Percentiles rank a stretch among this genome's conserved stretches.
phyloP scores from a whole-genome alignment of 2,329 filamentous ascomycete genomes.

The Diaporthe vaccinii region DNA sequence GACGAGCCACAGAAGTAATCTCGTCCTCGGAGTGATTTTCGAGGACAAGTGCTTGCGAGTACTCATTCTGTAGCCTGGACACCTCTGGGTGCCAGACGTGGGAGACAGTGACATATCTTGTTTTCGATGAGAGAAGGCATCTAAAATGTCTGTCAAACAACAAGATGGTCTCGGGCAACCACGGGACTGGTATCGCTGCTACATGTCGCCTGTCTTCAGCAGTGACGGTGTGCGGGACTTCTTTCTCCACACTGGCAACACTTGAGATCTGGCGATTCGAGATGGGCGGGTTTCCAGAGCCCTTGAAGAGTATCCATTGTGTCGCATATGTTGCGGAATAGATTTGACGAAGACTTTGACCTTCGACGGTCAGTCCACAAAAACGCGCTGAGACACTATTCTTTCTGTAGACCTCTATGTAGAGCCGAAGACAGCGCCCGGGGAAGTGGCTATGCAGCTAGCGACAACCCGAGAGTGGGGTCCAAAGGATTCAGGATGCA shows the following conservation, averaged over 20 bases:
- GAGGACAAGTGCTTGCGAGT: background rate
- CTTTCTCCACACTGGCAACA: constrained; percentile 3
- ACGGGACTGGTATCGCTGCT: background rate
- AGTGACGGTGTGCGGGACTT: background rate
- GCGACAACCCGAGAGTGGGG: background rate
- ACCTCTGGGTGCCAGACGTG: background rate
- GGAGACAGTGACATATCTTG: background rate
- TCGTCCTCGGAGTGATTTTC: background rate
- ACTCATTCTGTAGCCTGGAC: background rate
- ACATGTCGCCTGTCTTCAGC: background rate
- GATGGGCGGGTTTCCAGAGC: background rate
- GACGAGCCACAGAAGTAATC: background rate
- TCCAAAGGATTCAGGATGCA: background rate
- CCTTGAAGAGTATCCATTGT: background rate
- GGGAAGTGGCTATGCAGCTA: background rate
- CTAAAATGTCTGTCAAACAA: background rate
- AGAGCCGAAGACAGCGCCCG: background rate
- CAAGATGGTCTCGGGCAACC: background rate
- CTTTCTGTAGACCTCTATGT: background rate
- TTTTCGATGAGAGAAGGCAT: background rate
- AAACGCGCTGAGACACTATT: background rate
- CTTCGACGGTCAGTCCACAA: background rate
- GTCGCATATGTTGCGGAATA: background rate
- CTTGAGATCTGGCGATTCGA: background rate
- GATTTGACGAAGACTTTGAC: background rate